Evolutionary conservation across 257 asterid species (phyloP).

Genomic region (Rauvolfia tetraphylla): DNA sequence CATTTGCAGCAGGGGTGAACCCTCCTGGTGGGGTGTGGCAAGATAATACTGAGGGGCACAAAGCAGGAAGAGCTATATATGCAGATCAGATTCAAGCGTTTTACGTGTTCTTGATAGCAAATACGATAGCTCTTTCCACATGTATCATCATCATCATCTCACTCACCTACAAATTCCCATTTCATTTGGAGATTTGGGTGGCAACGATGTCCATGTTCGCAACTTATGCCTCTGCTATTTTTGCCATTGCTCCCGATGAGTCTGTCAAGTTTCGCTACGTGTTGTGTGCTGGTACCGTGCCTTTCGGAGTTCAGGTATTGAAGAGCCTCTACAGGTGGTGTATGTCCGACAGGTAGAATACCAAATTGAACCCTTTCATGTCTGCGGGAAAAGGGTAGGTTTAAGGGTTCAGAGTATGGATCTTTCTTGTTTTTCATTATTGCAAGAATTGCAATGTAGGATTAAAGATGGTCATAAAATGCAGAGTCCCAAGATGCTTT

Average conservation of each 20-base stretch:
- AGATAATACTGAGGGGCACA: constrained; percentile 27
- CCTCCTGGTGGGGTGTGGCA: constrained; percentile 73
- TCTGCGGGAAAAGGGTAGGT: too few relatives aligned
- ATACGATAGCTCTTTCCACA: constrained; percentile 30
- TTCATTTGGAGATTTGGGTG: constrained; percentile 32
- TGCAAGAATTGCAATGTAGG: not conserved
- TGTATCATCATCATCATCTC: constrained; percentile 22
- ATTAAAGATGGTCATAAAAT: not conserved
- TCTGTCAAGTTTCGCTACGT: constrained; percentile 20
- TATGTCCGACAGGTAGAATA: not conserved
- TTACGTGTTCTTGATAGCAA: constrained; percentile 20
- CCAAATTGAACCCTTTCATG: not conserved
- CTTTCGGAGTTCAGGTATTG: constrained; percentile 24
- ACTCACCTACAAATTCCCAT: constrained; percentile 34
- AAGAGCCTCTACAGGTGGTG: constrained; percentile 9
- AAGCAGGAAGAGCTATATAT: constrained; percentile 49
- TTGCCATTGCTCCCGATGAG: constrained; percentile 30
- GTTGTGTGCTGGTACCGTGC: constrained; percentile 25
- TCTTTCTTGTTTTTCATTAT: not conserved
- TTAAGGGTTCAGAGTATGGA: not conserved
- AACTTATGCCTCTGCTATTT: constrained; percentile 30
- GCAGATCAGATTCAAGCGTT: constrained; percentile 23
- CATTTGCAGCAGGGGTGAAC: constrained; percentile 19
- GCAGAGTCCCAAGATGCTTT: too few relatives aligned
- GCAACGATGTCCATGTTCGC: constrained; percentile 28